Conservation (phyloP, 768 basidiomycete genomes). For the Candolleomyces aberdarensis region DNA sequence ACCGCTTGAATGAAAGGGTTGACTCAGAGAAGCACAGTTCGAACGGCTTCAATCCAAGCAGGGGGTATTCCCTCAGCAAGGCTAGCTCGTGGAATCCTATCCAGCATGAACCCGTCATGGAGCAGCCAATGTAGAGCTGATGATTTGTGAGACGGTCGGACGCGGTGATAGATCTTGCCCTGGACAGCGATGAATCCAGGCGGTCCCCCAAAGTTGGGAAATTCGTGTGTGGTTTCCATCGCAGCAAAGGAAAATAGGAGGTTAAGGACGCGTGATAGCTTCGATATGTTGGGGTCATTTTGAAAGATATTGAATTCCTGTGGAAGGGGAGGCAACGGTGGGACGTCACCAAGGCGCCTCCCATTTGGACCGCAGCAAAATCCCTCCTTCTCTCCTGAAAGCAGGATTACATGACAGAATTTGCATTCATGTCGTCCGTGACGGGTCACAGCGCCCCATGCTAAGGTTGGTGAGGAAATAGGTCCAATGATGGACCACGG, state of each 20-base stretch:
- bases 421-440: constrained; percentile 15
- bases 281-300: constrained; percentile 22
- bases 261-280: constrained; percentile 23
- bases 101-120: constrained; percentile 24
- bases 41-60: constrained; percentile 12
- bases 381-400: constrained; percentile 26
- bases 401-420: constrained; percentile 17
- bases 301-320: constrained; percentile 21
- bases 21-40: constrained; percentile 4
- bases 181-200: constrained; percentile 21
- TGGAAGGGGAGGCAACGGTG: constrained; percentile 24
- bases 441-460: background rate
- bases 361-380: constrained; percentile 31
- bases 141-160: constrained; percentile 21
- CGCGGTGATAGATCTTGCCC: constrained; percentile 29
- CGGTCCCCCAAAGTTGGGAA: constrained; percentile 12
- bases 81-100: background rate
- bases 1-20: constrained; percentile 15
- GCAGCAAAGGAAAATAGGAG: constrained; percentile 30
- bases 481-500: too few relatives aligned
- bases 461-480: background rate
- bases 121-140: constrained; percentile 30
- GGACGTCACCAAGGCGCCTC: constrained; percentile 8
- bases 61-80: constrained; percentile 5
- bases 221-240: constrained; percentile 21